Evolutionary conservation across 768 basidiomycete genomes (phyloP).

Genomic region (Sarcodon aspratus): DNA sequence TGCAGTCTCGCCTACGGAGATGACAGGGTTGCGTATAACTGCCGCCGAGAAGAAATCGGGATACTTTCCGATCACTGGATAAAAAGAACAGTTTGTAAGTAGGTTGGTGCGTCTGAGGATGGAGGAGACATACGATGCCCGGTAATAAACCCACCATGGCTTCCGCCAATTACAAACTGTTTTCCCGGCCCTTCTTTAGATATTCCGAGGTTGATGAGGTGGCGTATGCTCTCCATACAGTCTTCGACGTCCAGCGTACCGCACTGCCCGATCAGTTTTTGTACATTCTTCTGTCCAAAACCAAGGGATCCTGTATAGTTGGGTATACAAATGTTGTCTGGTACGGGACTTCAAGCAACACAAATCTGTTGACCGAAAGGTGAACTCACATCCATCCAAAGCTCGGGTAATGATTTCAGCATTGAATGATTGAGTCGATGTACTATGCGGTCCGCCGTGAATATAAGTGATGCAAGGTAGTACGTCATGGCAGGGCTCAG

Average conservation of each 20-base stretch:
- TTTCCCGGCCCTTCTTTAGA: constrained; percentile 36
- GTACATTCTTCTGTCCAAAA: constrained; percentile 51
- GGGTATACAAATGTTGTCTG: constrained; percentile 47
- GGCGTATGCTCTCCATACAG: constrained; percentile 40
- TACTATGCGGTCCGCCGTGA: constrained; percentile 9
- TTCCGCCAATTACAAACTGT: constrained; percentile 51
- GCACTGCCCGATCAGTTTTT: constrained; percentile 41
- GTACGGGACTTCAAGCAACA: neutral
- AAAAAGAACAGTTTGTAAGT: neutral
- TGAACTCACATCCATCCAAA: constrained; percentile 49
- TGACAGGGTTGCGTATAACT: constrained; percentile 60
- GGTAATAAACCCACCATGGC: constrained; percentile 59
- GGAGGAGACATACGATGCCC: constrained; percentile 36
- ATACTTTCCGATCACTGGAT: constrained; percentile 48
- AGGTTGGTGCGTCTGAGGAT: neutral
- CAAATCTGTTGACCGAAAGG: neutral
- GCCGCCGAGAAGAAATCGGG: constrained; percentile 53
- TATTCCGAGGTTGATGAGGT: constrained; percentile 39
- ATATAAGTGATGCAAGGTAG: constrained; percentile 34
- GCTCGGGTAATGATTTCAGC: constrained; percentile 32
- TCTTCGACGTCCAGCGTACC: constrained; percentile 58
- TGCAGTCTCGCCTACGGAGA: constrained; percentile 42
- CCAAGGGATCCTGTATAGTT: constrained; percentile 65
- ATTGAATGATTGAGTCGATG: constrained; percentile 22
- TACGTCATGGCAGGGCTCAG: constrained; percentile 1